These are phyloP conservation scores for Geotrichum bryndzae DNA, from an alignment of 1,139 yeast genomes.

Conservation along the genomic window DNA sequence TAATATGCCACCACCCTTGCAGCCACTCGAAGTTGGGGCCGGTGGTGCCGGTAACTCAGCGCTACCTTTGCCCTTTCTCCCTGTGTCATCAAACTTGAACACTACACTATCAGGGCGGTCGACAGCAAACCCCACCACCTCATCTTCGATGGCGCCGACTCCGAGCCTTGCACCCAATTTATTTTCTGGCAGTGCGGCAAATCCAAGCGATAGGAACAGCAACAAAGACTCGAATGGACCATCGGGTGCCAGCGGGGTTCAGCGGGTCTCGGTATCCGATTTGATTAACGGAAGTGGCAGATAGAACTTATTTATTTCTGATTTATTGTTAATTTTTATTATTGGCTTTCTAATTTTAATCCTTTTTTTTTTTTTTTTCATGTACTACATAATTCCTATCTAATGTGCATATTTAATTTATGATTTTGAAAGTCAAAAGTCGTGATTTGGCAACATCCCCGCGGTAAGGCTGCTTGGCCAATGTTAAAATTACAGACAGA, in stretches of 20 bases:
- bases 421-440: neutral
- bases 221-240: neutral
- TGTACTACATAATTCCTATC: neutral
- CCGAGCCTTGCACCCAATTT: neutral
- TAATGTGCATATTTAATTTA: neutral
- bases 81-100: neutral
- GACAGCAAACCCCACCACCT: neutral
- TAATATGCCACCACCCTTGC: constrained; percentile 35
- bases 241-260: neutral
- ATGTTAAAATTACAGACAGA: too few relatives aligned
- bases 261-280: neutral
- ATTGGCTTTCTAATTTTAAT: neutral
- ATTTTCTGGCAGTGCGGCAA: neutral
- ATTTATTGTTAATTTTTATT: neutral
- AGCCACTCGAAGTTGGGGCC: constrained; percentile 29
- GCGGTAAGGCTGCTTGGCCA: too few relatives aligned
- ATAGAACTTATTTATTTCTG: neutral
- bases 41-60: neutral
- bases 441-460: neutral
- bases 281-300: neutral
- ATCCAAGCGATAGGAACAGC: neutral
- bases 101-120: neutral
- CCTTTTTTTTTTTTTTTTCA: neutral
- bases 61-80: neutral
- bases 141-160: neutral